Percentiles rank a stretch among this genome's conserved stretches.
Conservation (phyloP, 495 filamentous ascomycete species). For the Aspergillus asperescens region DNA sequence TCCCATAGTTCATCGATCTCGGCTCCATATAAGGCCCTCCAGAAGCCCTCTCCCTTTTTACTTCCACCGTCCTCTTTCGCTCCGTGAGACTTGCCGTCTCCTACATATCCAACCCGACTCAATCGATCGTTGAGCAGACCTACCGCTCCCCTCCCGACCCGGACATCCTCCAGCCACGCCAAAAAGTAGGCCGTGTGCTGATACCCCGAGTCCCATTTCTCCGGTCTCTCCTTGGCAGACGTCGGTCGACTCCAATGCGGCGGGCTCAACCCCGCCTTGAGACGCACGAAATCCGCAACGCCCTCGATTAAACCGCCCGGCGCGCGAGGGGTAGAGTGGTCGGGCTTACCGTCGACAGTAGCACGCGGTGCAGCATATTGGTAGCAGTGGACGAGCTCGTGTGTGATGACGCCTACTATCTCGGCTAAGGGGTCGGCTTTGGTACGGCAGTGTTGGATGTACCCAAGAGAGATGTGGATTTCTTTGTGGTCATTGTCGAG, state of each 20-base stretch:
- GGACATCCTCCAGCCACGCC: conserved; percentile 61
- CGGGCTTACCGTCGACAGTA: conserved; percentile 29
- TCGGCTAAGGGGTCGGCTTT: conserved; percentile 48
- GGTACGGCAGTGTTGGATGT: conserved; percentile 53
- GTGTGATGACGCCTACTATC: conserved; percentile 75
- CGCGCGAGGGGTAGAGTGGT: conserved; percentile 18
- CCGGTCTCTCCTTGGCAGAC: conserved; percentile 38
- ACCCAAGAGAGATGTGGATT: conserved; percentile 79
- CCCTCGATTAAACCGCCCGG: conserved; percentile 87
- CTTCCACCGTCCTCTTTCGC: conserved; percentile 30
- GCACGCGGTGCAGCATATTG: conserved; percentile 61
- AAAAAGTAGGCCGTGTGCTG: conserved; percentile 90
- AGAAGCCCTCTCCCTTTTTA: conserved; percentile 50
- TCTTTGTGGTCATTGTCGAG: conserved; percentile 90
- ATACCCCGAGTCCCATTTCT: conserved; percentile 85
- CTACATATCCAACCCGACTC: conserved; percentile 47
- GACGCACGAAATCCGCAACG: conserved; percentile 87
- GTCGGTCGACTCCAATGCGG: conserved; percentile 74
- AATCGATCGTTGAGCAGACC: conserved; percentile 64
- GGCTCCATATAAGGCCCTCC: conserved; percentile 61
- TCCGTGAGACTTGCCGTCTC: conserved; percentile 15
- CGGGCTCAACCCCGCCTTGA: conserved; percentile 66
- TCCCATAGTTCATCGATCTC: conserved; percentile 66
- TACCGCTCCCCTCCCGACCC: conserved; percentile 68
- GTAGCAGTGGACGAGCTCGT: conserved; percentile 96